Evolutionary conservation across 441 rosid species (phyloP).

Genomic region (Pelargonium cotyledonis): DNA sequence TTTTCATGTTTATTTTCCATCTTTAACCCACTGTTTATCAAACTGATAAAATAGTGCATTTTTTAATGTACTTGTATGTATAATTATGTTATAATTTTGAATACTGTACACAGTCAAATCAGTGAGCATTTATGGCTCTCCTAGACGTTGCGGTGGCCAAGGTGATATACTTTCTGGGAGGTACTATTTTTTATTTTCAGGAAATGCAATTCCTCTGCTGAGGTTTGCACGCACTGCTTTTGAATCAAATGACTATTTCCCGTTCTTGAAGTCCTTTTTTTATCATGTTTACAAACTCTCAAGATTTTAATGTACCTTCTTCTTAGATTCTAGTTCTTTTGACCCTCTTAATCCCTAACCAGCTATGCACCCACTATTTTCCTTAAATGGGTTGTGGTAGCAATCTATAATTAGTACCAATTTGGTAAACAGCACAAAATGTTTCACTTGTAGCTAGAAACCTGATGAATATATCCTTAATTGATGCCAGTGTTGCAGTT

Average conservation of each 20-base stretch:
- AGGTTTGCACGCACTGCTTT: not conserved
- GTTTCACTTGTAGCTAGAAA: not conserved
- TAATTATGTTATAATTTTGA: conserved; percentile 7
- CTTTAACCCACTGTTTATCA: not conserved
- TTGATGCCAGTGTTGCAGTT: conserved; percentile 65
- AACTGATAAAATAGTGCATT: not conserved
- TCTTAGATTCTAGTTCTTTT: not conserved
- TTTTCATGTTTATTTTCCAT: not conserved
- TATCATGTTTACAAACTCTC: not conserved
- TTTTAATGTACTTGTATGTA: not conserved
- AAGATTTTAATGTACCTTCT: not conserved
- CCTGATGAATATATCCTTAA: not conserved
- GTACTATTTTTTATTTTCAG: conserved; percentile 30
- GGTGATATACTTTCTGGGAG: conserved; percentile 96
- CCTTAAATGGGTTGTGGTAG: not conserved
- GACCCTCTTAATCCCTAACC: not conserved
- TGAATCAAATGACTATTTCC: not conserved
- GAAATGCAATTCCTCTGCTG: not conserved
- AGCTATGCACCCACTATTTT: not conserved
- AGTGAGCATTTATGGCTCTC: conserved; percentile 73
- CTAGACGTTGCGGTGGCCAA: conserved; percentile 93
- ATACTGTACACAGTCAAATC: conserved; percentile 52
- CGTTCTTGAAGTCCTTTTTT: not conserved
- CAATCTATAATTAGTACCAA: not conserved
- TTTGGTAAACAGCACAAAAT: not conserved